Evolutionary conservation across 139 green algal species (phyloP).

Genomic region (Chlamydomonas asymmetrica): DNA sequence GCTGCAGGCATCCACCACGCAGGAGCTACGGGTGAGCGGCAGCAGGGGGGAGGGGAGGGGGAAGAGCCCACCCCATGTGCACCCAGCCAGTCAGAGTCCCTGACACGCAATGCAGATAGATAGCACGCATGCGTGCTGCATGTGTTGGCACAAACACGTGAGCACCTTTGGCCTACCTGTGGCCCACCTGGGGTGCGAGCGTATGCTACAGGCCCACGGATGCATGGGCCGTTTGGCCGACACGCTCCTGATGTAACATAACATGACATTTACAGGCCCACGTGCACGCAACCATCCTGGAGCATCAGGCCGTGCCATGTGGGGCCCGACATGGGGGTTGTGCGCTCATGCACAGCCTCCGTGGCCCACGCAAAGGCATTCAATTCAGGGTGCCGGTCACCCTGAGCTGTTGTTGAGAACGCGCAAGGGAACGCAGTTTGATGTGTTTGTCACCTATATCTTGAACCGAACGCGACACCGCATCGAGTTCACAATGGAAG

Average conservation of each 20-base stretch:
- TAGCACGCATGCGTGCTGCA: neutral
- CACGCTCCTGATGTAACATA: no score
- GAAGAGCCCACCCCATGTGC: neutral
- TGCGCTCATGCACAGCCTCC: no score
- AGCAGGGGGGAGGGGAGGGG: no score
- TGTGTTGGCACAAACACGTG: neutral
- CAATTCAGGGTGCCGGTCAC: neutral
- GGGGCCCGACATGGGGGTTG: no score
- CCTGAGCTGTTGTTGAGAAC: neutral
- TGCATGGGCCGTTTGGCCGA: no score
- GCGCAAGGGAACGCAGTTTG: neutral
- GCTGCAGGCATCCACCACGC: slow-evolving; percentile 13
- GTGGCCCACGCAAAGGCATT: neutral
- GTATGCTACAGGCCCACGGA: neutral
- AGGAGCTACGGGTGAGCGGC: slow-evolving; percentile 14
- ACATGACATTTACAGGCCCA: no score
- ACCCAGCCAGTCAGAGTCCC: neutral
- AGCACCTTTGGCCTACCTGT: neutral
- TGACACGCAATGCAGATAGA: neutral
- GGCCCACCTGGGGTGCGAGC: neutral
- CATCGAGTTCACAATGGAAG: neutral
- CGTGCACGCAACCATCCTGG: no score
- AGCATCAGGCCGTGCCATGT: no score
- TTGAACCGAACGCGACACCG: no score
- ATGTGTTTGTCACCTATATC: neutral